Conservation (phyloP, 2,329 filamentous ascomycete species). For the Pestalotiopsis sp. region DNA sequence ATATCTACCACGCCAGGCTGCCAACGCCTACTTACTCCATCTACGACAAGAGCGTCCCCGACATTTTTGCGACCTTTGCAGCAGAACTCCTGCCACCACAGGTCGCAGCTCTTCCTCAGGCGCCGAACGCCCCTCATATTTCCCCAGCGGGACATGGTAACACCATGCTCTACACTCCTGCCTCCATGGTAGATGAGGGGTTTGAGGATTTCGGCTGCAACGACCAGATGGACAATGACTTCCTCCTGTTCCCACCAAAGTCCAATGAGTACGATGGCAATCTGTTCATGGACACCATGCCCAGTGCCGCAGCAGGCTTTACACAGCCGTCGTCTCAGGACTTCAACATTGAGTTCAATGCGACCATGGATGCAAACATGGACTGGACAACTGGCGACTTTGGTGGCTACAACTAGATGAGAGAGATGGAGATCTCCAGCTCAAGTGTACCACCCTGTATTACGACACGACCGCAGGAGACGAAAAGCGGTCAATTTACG, state of each 20-base stretch:
- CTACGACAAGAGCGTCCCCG: slow-evolving; percentile 46
- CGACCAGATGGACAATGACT: slow-evolving; percentile 55
- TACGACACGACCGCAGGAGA: background rate
- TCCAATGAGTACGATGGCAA: slow-evolving; percentile 39
- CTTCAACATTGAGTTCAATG: slow-evolving; percentile 35
- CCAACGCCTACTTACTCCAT: slow-evolving; percentile 50
- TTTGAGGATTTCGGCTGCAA: slow-evolving; percentile 58
- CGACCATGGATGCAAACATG: slow-evolving; percentile 26
- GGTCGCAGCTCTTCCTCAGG: slow-evolving; percentile 22
- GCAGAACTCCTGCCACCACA: slow-evolving; percentile 41
- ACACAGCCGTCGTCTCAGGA: slow-evolving; percentile 56
- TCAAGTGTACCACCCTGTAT: background rate
- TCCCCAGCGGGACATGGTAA: slow-evolving; percentile 71
- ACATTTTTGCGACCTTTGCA: slow-evolving; percentile 43
- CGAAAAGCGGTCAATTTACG: background rate
- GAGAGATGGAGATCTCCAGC: slow-evolving; percentile 4
- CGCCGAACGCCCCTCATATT: slow-evolving; percentile 55
- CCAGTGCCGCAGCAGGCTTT: slow-evolving; percentile 53
- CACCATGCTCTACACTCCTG: slow-evolving; percentile 70
- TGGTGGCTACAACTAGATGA: slow-evolving; percentile 21
- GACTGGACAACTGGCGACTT: slow-evolving; percentile 31
- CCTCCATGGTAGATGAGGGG: slow-evolving; percentile 66
- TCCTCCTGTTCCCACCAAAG: slow-evolving; percentile 63
- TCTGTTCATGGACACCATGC: slow-evolving; percentile 47
- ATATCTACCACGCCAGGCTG: slow-evolving; percentile 63